These are phyloP conservation scores for Boletus eberwhitei DNA, from an alignment of 768 basidiomycete species.

Conservation along the genomic window DNA sequence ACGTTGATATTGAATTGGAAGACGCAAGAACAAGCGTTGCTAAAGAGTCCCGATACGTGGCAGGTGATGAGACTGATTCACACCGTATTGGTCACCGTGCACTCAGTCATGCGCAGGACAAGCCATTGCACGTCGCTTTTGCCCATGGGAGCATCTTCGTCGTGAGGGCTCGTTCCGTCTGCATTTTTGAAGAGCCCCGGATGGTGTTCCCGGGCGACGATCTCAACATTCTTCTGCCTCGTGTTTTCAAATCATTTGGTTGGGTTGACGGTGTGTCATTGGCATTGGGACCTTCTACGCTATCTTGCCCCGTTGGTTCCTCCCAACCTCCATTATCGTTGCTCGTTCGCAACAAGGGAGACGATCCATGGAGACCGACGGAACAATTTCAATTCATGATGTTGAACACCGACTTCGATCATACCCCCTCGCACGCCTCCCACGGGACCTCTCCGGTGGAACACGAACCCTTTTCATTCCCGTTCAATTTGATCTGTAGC, in stretches of 20 bases:
- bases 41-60: constrained; percentile 38
- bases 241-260: constrained; percentile 52
- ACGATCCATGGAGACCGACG: constrained; percentile 57
- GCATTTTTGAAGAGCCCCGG: constrained; percentile 49
- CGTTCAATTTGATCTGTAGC: constrained; percentile 41
- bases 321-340: constrained; percentile 38
- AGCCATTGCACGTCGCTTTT: constrained; percentile 52
- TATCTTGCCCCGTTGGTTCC: background rate
- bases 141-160: constrained; percentile 48
- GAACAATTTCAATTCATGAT: constrained; percentile 51
- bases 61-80: constrained; percentile 22
- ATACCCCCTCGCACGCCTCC: background rate
- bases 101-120: constrained; percentile 36
- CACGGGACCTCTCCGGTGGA: constrained; percentile 16
- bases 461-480: constrained; percentile 39
- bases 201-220: constrained; percentile 26
- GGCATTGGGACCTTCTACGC: constrained; percentile 11
- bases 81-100: background rate
- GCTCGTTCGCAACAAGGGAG: constrained; percentile 55
- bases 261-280: constrained; percentile 64
- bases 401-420: constrained; percentile 35
- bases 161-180: constrained; percentile 55
- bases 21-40: constrained; percentile 42
- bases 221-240: constrained; percentile 26
- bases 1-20: constrained; percentile 59